Evolutionary conservation across 2,329 filamentous ascomycete species (phyloP).

Genomic region (Aspergillus caelatus): DNA sequence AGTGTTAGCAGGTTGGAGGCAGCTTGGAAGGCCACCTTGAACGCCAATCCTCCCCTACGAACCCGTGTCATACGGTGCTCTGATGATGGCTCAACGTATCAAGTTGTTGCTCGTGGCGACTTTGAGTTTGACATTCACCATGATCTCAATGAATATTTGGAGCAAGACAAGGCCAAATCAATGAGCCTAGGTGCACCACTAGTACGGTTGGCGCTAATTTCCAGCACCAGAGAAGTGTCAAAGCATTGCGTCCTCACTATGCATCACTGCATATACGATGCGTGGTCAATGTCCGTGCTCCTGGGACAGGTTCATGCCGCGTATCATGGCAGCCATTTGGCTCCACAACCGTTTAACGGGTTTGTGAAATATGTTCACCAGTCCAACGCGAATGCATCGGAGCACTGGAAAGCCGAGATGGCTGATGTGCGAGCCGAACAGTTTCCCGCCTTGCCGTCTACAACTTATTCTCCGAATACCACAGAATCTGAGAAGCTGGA

Average conservation of each 20-base stretch:
- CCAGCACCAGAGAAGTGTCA: neutral
- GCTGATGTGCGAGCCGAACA: neutral
- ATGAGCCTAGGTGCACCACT: neutral
- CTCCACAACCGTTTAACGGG: neutral
- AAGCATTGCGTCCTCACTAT: neutral
- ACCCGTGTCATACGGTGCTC: neutral
- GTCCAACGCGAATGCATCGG: no score
- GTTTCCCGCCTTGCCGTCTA: neutral
- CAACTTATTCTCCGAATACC: neutral
- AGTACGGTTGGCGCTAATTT: neutral
- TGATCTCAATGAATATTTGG: neutral
- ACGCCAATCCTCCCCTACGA: neutral
- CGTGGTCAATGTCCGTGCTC: neutral
- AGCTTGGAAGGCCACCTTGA: neutral
- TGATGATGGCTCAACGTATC: neutral
- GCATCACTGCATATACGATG: neutral
- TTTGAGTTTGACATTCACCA: neutral
- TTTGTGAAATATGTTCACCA: conserved; percentile 1
- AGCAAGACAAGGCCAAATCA: neutral
- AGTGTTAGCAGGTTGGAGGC: neutral
- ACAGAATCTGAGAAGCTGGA: neutral
- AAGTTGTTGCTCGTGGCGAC: neutral
- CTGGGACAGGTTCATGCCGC: neutral
- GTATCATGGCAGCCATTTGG: neutral
- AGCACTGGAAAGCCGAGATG: neutral